A percentile compares a stretch with the other conserved stretches of the same genome.
Conservation (phyloP, 805 yeast genomes). For the Komagataella ulmi region DNA sequence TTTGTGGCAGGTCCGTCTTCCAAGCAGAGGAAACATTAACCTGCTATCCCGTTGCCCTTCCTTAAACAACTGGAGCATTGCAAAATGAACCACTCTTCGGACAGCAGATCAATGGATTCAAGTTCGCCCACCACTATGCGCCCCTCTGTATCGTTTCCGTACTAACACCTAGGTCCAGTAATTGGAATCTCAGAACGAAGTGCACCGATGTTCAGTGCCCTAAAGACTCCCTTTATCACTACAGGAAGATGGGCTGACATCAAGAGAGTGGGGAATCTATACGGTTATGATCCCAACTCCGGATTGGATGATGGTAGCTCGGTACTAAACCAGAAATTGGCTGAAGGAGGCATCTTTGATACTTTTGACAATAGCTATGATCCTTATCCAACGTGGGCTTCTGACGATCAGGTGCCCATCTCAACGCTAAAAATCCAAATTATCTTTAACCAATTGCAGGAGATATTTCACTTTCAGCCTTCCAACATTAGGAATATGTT, state of each 20-base stretch:
- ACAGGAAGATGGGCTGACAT: conserved; percentile 30
- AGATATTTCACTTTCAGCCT: conserved; percentile 71
- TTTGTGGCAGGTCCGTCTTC: not conserved
- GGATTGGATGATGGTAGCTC: not conserved
- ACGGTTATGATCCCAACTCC: conserved; percentile 18
- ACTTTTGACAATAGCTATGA: conserved; percentile 29
- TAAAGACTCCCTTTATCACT: conserved; percentile 28
- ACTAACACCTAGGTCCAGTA: not conserved
- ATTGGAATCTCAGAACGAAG: not conserved
- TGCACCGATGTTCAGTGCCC: conserved; percentile 21
- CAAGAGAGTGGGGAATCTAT: conserved; percentile 18
- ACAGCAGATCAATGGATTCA: not conserved
- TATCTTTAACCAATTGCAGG: conserved; percentile 45
- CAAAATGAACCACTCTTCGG: not conserved
- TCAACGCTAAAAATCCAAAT: conserved; percentile 22
- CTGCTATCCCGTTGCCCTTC: not conserved
- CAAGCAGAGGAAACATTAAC: not conserved
- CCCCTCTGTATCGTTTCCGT: not conserved
- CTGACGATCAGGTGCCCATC: conserved; percentile 29
- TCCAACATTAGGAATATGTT: conserved; percentile 69
- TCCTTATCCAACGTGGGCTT: conserved; percentile 42
- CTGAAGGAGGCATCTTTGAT: conserved; percentile 27
- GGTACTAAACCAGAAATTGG: conserved; percentile 8
- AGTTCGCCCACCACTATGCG: not conserved
- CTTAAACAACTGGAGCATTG: not conserved